Conservation (phyloP, 2,329 filamentous ascomycete genomes). For the Acephala macrosclerotiorum region DNA sequence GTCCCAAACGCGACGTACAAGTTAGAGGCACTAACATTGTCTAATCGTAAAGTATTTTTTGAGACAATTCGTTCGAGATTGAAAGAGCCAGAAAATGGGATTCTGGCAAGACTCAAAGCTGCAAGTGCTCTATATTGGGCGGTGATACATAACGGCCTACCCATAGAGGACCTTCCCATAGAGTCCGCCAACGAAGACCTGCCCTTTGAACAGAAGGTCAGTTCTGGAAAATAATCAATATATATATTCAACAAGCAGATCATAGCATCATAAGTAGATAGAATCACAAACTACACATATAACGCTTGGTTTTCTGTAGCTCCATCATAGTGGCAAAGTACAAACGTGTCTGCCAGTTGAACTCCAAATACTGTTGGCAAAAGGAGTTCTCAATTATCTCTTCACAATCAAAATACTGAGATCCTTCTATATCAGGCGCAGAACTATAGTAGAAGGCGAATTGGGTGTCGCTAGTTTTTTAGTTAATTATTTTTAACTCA, state of each 20-base stretch:
- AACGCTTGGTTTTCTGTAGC: no score
- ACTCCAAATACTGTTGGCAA: no score
- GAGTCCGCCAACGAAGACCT: constrained; percentile 27
- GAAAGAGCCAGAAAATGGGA: constrained; percentile 24
- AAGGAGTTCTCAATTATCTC: no score
- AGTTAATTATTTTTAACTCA: no score
- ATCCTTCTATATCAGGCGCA: no score
- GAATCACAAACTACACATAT: no score
- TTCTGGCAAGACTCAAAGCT: constrained; percentile 31
- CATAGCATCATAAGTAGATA: no score
- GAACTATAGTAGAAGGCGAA: no score
- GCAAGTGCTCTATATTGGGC: constrained; percentile 22
- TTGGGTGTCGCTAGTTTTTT: no score
- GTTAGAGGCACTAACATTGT: constrained; percentile 27
- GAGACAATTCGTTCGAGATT: constrained; percentile 26
- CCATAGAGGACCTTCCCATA: constrained; percentile 26
- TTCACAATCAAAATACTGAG: no score
- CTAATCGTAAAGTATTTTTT: constrained; percentile 25
- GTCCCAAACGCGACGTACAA: constrained; percentile 22
- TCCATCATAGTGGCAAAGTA: no score
- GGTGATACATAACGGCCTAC: constrained; percentile 26
- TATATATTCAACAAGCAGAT: constrained; percentile 11
- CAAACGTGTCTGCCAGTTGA: no score
- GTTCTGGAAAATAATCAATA: constrained; percentile 21
- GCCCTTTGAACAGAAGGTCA: constrained; percentile 31